Evolutionary conservation across 139 green algal genomes (phyloP), one percentile per base, ranked within the genome.

Genomic region (Mesotaenium endlicherianum): DNA sequence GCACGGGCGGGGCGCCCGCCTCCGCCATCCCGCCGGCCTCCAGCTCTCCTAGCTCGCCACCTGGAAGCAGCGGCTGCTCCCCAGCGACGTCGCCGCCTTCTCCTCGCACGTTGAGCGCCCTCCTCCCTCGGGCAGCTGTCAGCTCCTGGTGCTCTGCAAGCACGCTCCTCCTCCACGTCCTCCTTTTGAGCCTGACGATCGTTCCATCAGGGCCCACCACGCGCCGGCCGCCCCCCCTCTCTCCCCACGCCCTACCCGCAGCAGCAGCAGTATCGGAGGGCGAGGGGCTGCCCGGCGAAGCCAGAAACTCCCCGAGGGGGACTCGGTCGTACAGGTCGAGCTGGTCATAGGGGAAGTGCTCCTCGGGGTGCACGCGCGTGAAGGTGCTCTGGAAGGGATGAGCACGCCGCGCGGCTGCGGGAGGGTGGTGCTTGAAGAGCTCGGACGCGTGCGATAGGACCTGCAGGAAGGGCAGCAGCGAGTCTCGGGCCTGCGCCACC

Each of bases 381-480:
- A 36, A 49, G 34, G 70, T 50, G 14, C 70, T 4, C 38, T 74
- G 41, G 26, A 81, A 81, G 11, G 41, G 74, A 39, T 74, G 74
- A 3, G 55, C 47, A 17, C 43, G 38, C 57, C 5, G 8, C 3
- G 70, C 45, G 6, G 70, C 70, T 30, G 49, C 14, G 49, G 11
- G 26, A 71, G 6, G 59, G 26, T 16, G 11, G 59, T 71, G 17
- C 36, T 78, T 50, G 70, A 78, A 72, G 8, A 72, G 11, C 44
- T 78, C 41, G 6, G 74, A 72, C 4, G 74, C 74, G n/a, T 36
- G 41, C 20, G 74, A 3, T 17, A 81, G 57, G 4, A 81, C 74
- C 14, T 81, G 40, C 43, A 81, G 57, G 40, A 81, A 81, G 4
- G 74, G 74, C 36, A 81, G 5, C 70, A 78, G 47, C 14, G 31